Evolutionary conservation across 2,329 filamentous ascomycete genomes (phyloP), one percentile per base, ranked within the genome.

Genomic region (Dothidotthia symphoricarpi): DNA sequence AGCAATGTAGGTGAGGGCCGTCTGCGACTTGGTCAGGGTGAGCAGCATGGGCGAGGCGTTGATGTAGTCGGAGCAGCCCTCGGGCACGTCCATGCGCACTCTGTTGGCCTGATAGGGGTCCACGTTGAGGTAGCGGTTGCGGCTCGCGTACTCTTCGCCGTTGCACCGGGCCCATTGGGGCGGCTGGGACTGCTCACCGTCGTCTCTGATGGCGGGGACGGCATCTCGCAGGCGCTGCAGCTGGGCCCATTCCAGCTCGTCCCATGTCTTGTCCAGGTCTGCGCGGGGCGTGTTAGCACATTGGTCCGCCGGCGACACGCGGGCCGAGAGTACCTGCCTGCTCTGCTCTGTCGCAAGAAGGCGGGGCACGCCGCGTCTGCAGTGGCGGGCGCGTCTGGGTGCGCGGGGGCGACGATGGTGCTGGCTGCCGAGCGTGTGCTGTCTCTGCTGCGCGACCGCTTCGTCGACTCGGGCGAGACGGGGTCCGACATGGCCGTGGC

Each of bases 51-150:
- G 72, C 16, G 67, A 71, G 16, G 73, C 73, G 46, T 76, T 76
- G 65, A 76, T 76, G 57, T 79, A 75, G 51, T 80, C 63, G 61
- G 68, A 64, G 51, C 70, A 61, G 59, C 76, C 84, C 12, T 85
- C 77, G 2, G 87, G 83, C 1, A 96, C 91, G 26, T 78, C 76
- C 13, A 98, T 78, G 63, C 81, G 84, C 39, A 98, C 77, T 25
- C 93, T 82, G 59, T 94, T 95, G 61, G 86, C 82, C 45, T 85
- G 83, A 81, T 87, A 98, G 0, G 90, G 88, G 61, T 90, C 85
- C 47, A 98, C 88, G 61, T 97, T 95, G 36, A 75, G 66, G 69
- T 97, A 98, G 38, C 93, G 83, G 67, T 97, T 94, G 51, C 91
- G 78, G 24, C 69, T 64, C 42, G 73, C 74, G 47, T 80, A 71